A percentile compares a stretch with the other conserved stretches of the same genome.
Conservation (phyloP, 306 rosid genomes). For the Cicer chorassanicum region DNA sequence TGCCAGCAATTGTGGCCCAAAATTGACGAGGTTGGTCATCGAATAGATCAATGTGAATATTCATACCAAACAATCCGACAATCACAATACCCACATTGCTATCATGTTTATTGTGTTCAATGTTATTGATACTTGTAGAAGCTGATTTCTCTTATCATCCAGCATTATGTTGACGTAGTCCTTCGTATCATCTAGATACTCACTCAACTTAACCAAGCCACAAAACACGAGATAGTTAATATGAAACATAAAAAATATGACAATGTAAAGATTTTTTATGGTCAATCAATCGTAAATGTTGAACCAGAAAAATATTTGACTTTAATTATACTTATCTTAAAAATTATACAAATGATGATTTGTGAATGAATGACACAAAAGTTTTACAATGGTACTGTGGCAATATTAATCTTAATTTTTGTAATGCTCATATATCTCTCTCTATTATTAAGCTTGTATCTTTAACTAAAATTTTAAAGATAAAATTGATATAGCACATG, state of each 20-base stretch:
- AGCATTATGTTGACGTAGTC: conserved; percentile 88
- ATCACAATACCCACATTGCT: conserved; percentile 45
- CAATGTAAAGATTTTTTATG: too few relatives aligned
- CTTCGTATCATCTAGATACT: conserved; percentile 83
- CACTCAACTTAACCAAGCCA: conserved; percentile 63
- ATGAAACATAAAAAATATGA: background rate
- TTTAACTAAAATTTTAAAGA: background rate
- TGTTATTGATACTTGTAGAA: conserved; percentile 68
- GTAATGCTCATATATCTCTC: too few relatives aligned
- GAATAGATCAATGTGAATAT: conserved; percentile 41
- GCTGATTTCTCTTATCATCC: conserved; percentile 86
- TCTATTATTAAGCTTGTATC: too few relatives aligned
- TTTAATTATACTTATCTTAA: too few relatives aligned
- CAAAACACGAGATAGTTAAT: background rate
- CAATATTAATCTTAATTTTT: too few relatives aligned
- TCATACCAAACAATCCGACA: conserved; percentile 54
- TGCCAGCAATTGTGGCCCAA: conserved; percentile 24
- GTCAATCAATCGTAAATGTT: too few relatives aligned
- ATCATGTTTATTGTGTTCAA: conserved; percentile 41
- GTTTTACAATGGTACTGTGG: too few relatives aligned
- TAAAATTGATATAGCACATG: background rate
- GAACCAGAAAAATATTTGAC: too few relatives aligned
- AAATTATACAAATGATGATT: too few relatives aligned
- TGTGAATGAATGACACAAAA: too few relatives aligned
- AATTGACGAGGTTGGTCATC: conserved; percentile 35